Base-by-base conservation (phyloP, 257 asterid species). In the Lycium ferocissimum region DNA sequence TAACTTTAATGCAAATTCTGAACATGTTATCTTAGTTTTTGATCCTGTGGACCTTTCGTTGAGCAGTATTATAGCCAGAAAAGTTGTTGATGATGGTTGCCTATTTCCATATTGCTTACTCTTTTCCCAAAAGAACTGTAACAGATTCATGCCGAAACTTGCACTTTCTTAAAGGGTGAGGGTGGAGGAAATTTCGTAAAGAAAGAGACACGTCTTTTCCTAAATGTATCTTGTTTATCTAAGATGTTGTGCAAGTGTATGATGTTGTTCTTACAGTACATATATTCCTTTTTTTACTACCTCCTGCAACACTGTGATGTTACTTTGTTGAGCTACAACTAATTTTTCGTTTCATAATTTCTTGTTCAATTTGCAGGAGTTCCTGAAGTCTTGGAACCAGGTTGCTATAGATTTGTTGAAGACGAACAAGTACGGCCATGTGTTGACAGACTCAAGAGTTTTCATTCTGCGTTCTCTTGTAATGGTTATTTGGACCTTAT, bases 281-380 rank as follows among this genome's bases (percentile, higher is more conserved):
- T 26, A 76, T 76, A 0, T 20, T 75, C 81, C 26, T 76, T 51
- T 76, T 76, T 51, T 76, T 14, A 33, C 82, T 15, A 51, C 63
- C 22, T 75, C 20, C 81, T 1, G 47, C 2, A 51, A 51, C 82
- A 49, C 40, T 11, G 14, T 51, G 65, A 76, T 51, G 62, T 14
- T 75, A 75, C 1, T 76, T 53, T 67, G 33, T 10, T 26, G 56
- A 8, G 6, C 43, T 22, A 7, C 7, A n/a, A 40, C 26, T 72
- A 54, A 26, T 82, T 43, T 54, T 17, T 10, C 54, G 14, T 79
- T 79, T 69, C 26, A 11, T 62, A n/a, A 22, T 26, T 13, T 70
- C 11, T n/a, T 81, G 26, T 22, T 79, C 18, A 58, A 66, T 67
- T 54, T 89, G 90, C 93, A 89, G 92, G 87, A 69, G 67, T 83